Base-by-base conservation (phyloP, 1,284 basidiomycete species). In the Rhizoctonia solani region DNA sequence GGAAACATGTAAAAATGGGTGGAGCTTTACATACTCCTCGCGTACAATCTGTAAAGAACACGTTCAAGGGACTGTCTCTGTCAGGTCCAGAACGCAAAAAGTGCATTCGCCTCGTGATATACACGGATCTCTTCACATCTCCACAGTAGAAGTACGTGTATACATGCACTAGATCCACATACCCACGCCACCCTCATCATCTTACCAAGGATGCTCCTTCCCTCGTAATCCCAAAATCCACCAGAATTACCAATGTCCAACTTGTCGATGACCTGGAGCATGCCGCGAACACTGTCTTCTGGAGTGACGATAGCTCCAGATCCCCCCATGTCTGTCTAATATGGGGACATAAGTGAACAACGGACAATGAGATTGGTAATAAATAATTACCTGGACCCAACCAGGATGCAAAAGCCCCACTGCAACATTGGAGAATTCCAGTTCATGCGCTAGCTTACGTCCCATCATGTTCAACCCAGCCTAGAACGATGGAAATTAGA, bases 331-430 rank as follows among this genome's bases (percentile, higher is more conserved):
- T 54, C 30, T 30, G n/a, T 23, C 19, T 41, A 23, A 30, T 16
- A 55, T 14, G 4, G 3, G 14, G 37, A 19, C 37, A 39, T 23
- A 23, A 21, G 32, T 9, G n/a, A 9, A 46, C 8, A 19, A 46
- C n/a, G 11, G 13, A 9, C 8, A 46, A 21, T 16, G 37, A 39
- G 37, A n/a, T n/a, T n/a, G n/a, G 37, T 16, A 46, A 46, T 19
- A 19, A 6, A 19, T 46, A 19, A 6, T 19, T 34, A 59, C 55
- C 29, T 59, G 39, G 42, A 59, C 55, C 55, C 55, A 59, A 25
- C 55, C 55, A 47, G 55, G 55, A 29, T 59, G 55, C 39, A 59
- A 41, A 46, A 59, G 55, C 39, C 37, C 55, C 11, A 59, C 55
- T 16, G 42, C 19, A 1, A 59, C 39, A 14, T 59, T 47, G 1